phyloP scores from a whole-genome alignment of 1,139 yeast genomes.

The Zygosaccharomyces pseudobailii region DNA sequence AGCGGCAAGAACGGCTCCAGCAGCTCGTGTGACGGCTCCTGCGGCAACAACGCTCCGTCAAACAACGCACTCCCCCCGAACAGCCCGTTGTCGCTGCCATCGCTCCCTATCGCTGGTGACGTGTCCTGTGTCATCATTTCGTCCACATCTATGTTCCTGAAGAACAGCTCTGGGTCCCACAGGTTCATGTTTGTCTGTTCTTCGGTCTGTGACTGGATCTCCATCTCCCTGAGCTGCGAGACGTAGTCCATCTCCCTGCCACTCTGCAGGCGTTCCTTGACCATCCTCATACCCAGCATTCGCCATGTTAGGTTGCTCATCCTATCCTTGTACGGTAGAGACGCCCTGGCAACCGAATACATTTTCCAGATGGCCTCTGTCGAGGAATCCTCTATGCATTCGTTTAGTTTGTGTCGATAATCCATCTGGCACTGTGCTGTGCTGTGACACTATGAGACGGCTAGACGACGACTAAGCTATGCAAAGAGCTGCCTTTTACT shows the following conservation, averaged over 20 bases:
- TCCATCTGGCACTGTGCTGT: slow-evolving; percentile 6
- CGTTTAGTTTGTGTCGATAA: slow-evolving; percentile 12
- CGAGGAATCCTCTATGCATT: slow-evolving; percentile 37
- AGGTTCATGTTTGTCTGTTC: background rate
- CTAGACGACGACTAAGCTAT: no score
- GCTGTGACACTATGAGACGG: background rate
- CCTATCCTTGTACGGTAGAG: slow-evolving; percentile 68
- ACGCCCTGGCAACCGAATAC: slow-evolving; percentile 71
- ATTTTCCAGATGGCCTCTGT: slow-evolving; percentile 74
- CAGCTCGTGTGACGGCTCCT: background rate
- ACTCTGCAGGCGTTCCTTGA: slow-evolving; percentile 1
- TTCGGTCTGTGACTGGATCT: slow-evolving; percentile 2
- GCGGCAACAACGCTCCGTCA: background rate
- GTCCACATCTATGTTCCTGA: background rate
- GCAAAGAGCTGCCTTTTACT: no score
- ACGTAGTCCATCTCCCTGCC: slow-evolving; percentile 10
- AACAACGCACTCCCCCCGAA: background rate
- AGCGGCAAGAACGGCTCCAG: background rate
- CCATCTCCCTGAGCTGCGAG: slow-evolving; percentile 11
- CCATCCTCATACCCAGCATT: slow-evolving; percentile 60
- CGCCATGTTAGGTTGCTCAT: slow-evolving; percentile 87
- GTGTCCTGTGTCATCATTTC: background rate
- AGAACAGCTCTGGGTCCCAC: slow-evolving; percentile 1
- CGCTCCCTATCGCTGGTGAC: background rate
- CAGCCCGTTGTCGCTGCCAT: slow-evolving; percentile 1